These are phyloP conservation scores for Suillus tomentosus DNA, from an alignment of 768 basidiomycete genomes.

Conservation along the genomic window DNA sequence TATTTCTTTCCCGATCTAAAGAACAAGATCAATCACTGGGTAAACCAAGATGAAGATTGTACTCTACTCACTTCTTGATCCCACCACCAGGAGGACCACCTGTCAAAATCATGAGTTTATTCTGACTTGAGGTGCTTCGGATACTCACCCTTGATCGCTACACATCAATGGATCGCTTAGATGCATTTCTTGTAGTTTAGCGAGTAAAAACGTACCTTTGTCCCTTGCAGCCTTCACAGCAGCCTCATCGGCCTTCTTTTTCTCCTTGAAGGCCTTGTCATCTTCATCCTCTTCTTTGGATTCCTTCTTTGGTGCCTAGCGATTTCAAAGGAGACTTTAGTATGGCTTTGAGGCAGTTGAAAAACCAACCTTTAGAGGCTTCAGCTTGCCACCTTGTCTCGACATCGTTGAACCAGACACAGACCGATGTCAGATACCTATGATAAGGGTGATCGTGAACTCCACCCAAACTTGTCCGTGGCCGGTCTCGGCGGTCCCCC, in stretches of 20 bases:
- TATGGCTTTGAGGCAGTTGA: conserved; percentile 5
- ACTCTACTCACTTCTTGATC: conserved; percentile 78
- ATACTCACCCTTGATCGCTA: conserved; percentile 34
- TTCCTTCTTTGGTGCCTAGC: conserved; percentile 81
- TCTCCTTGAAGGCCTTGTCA: conserved; percentile 71
- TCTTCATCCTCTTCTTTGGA: conserved; percentile 74
- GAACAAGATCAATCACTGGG: conserved; percentile 11
- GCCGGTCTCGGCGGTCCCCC: not conserved
- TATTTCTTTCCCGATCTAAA: conserved; percentile 74
- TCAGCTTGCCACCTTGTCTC: conserved; percentile 83
- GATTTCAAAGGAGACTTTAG: not conserved
- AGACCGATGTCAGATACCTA: not conserved
- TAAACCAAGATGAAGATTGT: conserved; percentile 5
- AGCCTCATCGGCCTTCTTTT: conserved; percentile 73
- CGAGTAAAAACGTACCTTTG: conserved; percentile 51
- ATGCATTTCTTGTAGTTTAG: not conserved
- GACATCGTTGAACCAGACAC: conserved; percentile 24
- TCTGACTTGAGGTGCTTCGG: conserved; percentile 2
- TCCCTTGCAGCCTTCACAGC: conserved; percentile 73
- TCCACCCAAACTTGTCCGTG: not conserved
- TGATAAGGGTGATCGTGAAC: not conserved
- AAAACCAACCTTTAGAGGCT: conserved; percentile 77
- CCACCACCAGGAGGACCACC: conserved; percentile 72
- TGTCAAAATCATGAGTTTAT: conserved; percentile 27
- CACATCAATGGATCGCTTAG: conserved; percentile 13